These are phyloP conservation scores for Starmerella apis DNA, from an alignment of 805 yeast genomes.

Conservation along the genomic window DNA sequence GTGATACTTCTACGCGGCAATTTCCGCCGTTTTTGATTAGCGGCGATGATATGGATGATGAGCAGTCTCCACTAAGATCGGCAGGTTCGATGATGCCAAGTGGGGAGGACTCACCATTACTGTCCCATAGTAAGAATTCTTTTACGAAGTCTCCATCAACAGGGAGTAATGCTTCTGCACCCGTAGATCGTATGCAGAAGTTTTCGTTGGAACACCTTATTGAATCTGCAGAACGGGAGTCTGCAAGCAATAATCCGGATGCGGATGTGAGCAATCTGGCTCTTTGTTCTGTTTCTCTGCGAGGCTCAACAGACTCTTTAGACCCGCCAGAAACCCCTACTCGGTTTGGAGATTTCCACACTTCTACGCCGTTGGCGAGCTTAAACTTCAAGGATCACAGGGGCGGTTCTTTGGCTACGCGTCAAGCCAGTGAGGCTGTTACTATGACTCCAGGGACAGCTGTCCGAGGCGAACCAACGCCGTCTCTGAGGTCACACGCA, in stretches of 20 bases:
- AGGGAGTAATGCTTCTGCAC: conserved; percentile 14
- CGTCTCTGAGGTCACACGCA: conserved; percentile 4
- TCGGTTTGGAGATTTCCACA: conserved; percentile 12
- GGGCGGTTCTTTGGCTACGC: conserved; percentile 16
- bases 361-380: conserved; percentile 18
- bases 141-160: conserved; percentile 5
- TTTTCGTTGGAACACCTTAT: conserved; percentile 18
- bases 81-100: not conserved
- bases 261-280: not conserved
- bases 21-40: conserved; percentile 1
- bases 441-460: conserved; percentile 24
- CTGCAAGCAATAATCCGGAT: not conserved
- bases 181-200: conserved; percentile 19
- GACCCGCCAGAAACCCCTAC: conserved; percentile 24
- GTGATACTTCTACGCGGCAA: not conserved
- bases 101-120: conserved; percentile 5
- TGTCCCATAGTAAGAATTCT: conserved; percentile 6
- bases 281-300: not conserved
- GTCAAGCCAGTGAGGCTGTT: conserved; percentile 23
- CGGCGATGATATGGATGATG: not conserved
- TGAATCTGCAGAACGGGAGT: conserved; percentile 6
- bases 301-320: not conserved
- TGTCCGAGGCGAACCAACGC: conserved; percentile 1
- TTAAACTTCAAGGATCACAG: not conserved
- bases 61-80: not conserved